Conservation (phyloP, 2,329 filamentous ascomycete species). For the Xylaria hypoxylon region DNA sequence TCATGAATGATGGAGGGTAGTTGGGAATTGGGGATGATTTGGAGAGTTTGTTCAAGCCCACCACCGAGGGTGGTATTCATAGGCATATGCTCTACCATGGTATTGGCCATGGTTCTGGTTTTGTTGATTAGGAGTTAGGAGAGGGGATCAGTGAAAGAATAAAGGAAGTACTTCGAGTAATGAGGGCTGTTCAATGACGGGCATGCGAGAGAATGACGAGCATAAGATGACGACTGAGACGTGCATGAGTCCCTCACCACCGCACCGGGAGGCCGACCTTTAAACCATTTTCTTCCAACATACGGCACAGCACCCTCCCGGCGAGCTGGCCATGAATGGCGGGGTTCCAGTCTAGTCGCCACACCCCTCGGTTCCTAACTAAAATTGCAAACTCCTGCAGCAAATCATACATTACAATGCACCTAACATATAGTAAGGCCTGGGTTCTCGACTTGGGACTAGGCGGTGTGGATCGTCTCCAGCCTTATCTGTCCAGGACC, state of each 20-base stretch:
- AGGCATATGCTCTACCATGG: conserved; percentile 27
- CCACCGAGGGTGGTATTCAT: conserved; percentile 13
- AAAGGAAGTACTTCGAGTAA: conserved; percentile 6
- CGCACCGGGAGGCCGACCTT: conserved; percentile 34
- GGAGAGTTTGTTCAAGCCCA: conserved; percentile 9
- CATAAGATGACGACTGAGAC: conserved; percentile 20
- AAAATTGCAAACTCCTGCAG: conserved; percentile 35
- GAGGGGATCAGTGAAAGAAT: conserved; percentile 4
- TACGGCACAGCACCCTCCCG: conserved; percentile 21
- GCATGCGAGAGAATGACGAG: conserved; percentile 21
- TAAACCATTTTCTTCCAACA: conserved; percentile 32
- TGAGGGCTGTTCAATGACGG: conserved; percentile 10
- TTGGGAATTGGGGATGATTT: conserved; percentile 7
- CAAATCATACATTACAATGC: conserved; percentile 35
- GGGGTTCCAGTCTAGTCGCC: conserved; percentile 30
- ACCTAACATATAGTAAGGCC: conserved; percentile 28
- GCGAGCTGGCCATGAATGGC: conserved; percentile 31
- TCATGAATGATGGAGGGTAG: conserved; percentile 41
- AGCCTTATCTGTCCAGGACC: conserved; percentile 34
- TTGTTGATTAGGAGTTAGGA: background rate
- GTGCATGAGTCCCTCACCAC: conserved; percentile 11
- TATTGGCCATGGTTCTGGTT: conserved; percentile 25
- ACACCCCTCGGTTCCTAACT: conserved; percentile 26
- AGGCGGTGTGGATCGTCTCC: conserved; percentile 36
- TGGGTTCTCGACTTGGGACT: conserved; percentile 4